These are phyloP conservation scores for Alternaria sp. DNA, from an alignment of 2,329 filamentous ascomycete species.

Conservation along the genomic window DNA sequence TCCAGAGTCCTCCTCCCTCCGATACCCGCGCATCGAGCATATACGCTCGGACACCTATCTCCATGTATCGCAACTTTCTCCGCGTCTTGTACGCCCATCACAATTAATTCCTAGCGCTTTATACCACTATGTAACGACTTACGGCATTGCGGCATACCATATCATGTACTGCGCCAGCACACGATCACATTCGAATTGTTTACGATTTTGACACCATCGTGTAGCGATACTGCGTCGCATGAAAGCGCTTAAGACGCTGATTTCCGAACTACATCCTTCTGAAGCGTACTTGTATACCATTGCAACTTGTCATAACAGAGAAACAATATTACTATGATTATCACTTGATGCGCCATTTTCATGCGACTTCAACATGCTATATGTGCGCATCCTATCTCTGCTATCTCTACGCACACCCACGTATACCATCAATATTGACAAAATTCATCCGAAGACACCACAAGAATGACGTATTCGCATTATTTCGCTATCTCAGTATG, in stretches of 20 bases:
- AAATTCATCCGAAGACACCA: conserved; percentile 1
- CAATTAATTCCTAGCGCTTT: not conserved
- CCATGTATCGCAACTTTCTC: conserved; percentile 1
- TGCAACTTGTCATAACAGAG: not conserved
- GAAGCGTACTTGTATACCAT: not conserved
- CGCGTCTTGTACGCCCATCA: conserved; percentile 2
- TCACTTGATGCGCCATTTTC: not conserved
- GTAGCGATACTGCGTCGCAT: conserved; percentile 2
- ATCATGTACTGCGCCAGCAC: not conserved
- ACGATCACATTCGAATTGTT: not conserved
- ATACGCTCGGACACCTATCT: not conserved
- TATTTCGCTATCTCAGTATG: conserved; percentile 9
- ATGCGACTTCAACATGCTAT: conserved; percentile 1
- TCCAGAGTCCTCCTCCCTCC: conserved; percentile 1
- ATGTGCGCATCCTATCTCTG: conserved; percentile 8
- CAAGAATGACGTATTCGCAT: conserved; percentile 8
- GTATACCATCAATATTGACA: conserved; percentile 7
- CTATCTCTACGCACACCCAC: conserved; percentile 6
- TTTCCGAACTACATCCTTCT: not conserved
- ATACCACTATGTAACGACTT: not conserved
- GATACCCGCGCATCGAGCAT: not conserved
- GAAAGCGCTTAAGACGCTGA: not conserved
- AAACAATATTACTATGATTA: not conserved
- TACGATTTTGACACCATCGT: not conserved
- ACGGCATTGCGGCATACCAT: not conserved